Evolutionary conservation across 2,329 filamentous ascomycete species (phyloP).

Genomic region (Stagonosporopsis rhizophila): DNA sequence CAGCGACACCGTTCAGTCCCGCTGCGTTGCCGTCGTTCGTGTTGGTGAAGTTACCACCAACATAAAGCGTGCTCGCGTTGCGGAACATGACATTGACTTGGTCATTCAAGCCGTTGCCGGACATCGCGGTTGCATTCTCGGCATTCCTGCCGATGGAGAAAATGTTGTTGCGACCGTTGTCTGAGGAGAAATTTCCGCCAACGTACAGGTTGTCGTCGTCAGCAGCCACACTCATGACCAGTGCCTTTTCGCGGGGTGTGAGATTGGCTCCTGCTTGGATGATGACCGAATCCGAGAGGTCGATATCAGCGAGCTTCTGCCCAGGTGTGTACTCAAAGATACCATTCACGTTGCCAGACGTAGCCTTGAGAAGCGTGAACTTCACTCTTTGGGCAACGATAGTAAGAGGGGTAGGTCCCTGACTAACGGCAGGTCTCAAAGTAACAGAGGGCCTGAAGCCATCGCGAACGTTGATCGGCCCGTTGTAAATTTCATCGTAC

Average conservation of each 20-base stretch:
- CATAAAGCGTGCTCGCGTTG: conserved; percentile 68
- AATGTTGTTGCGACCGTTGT: conserved; percentile 71
- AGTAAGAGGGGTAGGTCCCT: conserved; percentile 64
- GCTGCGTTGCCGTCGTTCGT: conserved; percentile 67
- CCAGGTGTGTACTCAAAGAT: conserved; percentile 87
- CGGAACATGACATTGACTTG: conserved; percentile 75
- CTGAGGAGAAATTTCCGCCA: conserved; percentile 80
- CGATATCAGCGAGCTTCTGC: conserved; percentile 64
- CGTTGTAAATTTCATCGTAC: conserved; percentile 90
- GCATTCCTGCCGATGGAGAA: conserved; percentile 68
- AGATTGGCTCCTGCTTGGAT: conserved; percentile 78
- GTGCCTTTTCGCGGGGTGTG: conserved; percentile 63
- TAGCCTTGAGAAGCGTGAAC: conserved; percentile 75
- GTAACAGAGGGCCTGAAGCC: conserved; percentile 83
- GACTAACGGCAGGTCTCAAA: conserved; percentile 71
- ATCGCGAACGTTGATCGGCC: conserved; percentile 78
- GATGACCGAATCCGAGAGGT: conserved; percentile 76
- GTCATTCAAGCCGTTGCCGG: conserved; percentile 79
- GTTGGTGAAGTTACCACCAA: conserved; percentile 84
- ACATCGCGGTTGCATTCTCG: conserved; percentile 66
- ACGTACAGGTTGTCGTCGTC: conserved; percentile 70
- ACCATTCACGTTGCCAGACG: conserved; percentile 83
- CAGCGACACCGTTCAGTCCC: conserved; percentile 77
- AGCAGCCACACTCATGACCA: conserved; percentile 72
- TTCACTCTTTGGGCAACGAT: conserved; percentile 90